A percentile compares a stretch with the other conserved stretches of the same genome.
Conservation (phyloP, 1,284 basidiomycete genomes). For the Termitomyces sp. region DNA sequence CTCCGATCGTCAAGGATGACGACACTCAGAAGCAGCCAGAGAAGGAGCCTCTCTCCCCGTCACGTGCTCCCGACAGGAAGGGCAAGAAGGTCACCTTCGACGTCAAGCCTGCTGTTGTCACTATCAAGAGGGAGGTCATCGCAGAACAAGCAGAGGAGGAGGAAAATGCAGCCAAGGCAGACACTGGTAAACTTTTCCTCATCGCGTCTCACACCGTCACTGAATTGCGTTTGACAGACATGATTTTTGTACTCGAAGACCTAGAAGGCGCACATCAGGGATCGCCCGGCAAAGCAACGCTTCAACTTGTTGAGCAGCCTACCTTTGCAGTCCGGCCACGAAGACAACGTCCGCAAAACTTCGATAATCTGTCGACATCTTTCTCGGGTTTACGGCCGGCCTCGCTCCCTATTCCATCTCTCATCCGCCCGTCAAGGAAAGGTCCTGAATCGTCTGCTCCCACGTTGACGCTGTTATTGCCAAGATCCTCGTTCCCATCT, state of each 20-base stretch:
- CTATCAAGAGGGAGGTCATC: constrained; percentile 36
- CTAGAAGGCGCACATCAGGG: constrained; percentile 45
- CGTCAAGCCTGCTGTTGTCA: constrained; percentile 49
- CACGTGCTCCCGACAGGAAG: constrained; percentile 34
- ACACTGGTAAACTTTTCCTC: constrained; percentile 30
- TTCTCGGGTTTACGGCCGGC: constrained; percentile 59
- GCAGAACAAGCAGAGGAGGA: constrained; percentile 29
- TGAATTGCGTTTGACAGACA: constrained; percentile 33
- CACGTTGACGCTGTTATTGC: constrained; percentile 26
- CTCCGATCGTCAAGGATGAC: constrained; percentile 18
- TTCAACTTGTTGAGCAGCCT: constrained; percentile 44
- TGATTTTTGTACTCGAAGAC: constrained; percentile 69
- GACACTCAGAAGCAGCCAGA: constrained; percentile 19
- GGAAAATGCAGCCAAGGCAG: constrained; percentile 20
- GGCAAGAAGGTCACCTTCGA: constrained; percentile 73
- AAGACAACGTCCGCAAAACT: constrained; percentile 25
- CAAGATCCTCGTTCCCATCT: constrained; percentile 18
- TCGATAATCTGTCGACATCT: constrained; percentile 45
- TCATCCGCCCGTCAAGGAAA: constrained; percentile 36
- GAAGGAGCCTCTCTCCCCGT: constrained; percentile 14
- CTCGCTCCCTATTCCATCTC: constrained; percentile 60
- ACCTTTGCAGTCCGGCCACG: constrained; percentile 27
- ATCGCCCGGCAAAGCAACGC: constrained; percentile 24
- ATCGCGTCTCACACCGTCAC: neutral
- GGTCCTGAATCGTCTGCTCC: constrained; percentile 32